Percentiles rank a stretch among this genome's conserved stretches.
Evolutionary conservation across 768 basidiomycete species (phyloP).

Genomic region (Kwoniella dendrophila): DNA sequence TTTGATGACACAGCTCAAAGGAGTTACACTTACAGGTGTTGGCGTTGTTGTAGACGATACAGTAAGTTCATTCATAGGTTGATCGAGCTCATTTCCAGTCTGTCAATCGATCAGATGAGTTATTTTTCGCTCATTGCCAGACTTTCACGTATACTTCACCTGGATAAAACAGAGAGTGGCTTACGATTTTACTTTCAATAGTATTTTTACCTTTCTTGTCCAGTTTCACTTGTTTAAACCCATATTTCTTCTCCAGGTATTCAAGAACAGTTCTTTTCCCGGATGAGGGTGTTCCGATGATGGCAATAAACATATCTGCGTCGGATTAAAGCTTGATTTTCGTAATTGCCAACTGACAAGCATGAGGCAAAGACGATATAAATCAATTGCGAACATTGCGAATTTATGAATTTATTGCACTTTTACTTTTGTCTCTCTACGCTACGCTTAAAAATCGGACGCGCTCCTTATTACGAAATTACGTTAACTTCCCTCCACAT

Average conservation of each 20-base stretch:
- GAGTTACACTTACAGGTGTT: not conserved
- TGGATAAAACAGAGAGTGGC: not conserved
- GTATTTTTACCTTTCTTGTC: conserved; percentile 11
- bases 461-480: no score
- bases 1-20: not conserved
- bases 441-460: not conserved
- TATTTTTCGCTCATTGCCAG: not conserved
- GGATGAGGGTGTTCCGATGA: conserved; percentile 56
- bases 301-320: conserved; percentile 56
- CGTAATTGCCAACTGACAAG: not conserved
- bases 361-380: not conserved
- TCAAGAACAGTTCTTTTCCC: conserved; percentile 57
- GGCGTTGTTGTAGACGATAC: conserved; percentile 17
- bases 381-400: not conserved
- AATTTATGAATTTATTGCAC: not conserved
- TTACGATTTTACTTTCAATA: conserved; percentile 26
- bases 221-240: conserved; percentile 53
- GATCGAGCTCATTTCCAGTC: conserved; percentile 17
- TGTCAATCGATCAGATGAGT: not conserved
- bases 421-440: not conserved
- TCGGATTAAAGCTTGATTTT: not conserved
- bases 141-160: not conserved
- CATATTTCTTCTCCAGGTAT: conserved; percentile 51
- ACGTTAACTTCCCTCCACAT: conserved; percentile 5
- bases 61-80: conserved; percentile 20